Percentiles rank a stretch among this genome's conserved stretches.
phyloP scores from a whole-genome alignment of 2,329 filamentous ascomycete species.

The Simplicillium aogashimaense region DNA sequence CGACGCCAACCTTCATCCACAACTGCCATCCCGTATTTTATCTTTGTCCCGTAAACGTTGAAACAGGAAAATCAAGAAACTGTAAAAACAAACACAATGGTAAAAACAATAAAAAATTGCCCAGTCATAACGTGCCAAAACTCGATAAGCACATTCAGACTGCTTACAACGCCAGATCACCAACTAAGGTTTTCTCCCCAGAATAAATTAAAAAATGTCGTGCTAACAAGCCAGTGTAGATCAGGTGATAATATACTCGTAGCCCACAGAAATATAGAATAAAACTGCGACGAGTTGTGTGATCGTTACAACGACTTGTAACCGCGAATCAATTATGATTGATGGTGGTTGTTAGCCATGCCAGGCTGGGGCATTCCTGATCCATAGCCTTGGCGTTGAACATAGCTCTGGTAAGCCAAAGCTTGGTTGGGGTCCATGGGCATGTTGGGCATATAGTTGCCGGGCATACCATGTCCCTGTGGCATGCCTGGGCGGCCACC shows the following conservation, averaged over 20 bases:
- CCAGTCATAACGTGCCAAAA: no score
- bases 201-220: no score
- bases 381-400: constrained; percentile 62
- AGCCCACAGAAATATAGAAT: constrained; percentile 9
- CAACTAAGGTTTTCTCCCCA: no score
- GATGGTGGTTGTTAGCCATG: constrained; percentile 75
- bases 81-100: no score
- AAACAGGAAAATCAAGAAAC: no score
- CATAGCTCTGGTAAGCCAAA: constrained; percentile 74
- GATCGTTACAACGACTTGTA: constrained; percentile 7
- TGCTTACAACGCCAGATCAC: no score
- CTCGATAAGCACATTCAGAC: no score
- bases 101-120: no score
- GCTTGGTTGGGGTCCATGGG: constrained; percentile 69
- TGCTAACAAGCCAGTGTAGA: background rate
- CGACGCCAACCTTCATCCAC: background rate
- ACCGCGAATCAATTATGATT: constrained; percentile 41
- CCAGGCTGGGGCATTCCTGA: constrained; percentile 71
- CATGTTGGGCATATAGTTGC: constrained; percentile 53
- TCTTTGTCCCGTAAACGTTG: no score
- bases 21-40: background rate
- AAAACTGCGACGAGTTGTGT: constrained; percentile 8
- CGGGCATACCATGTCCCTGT: constrained; percentile 51
- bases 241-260: background rate
- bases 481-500: constrained; percentile 54